phyloP scores from a whole-genome alignment of 2,329 filamentous ascomycete genomes.

The Talaromyces sp. region DNA sequence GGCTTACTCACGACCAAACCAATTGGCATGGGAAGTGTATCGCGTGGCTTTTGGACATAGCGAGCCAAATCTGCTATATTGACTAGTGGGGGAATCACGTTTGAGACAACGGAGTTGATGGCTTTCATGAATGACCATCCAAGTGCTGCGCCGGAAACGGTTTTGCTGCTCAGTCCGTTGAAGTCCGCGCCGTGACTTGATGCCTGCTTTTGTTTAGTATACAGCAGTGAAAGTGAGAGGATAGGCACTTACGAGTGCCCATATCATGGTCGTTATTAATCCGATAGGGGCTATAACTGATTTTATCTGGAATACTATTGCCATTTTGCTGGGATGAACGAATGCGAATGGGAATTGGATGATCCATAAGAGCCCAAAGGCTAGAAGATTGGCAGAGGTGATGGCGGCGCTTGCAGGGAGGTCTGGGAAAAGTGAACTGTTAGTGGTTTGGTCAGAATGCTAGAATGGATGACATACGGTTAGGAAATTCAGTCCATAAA shows the following conservation, averaged over 20 bases:
- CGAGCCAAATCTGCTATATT: slow-evolving; percentile 8
- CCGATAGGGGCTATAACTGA: slow-evolving; percentile 9
- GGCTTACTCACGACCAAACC: slow-evolving; percentile 10
- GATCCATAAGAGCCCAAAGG: slow-evolving; percentile 8
- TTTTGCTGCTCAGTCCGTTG: slow-evolving; percentile 1
- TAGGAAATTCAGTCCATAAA: slow-evolving; percentile 7
- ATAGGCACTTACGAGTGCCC: slow-evolving; percentile 4
- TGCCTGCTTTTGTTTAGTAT: neutral
- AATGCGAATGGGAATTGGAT: slow-evolving; percentile 13
- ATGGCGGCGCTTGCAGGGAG: slow-evolving; percentile 8
- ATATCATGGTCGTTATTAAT: slow-evolving; percentile 8
- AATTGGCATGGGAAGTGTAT: slow-evolving; percentile 10
- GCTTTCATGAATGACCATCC: slow-evolving; percentile 12
- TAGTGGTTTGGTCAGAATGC: neutral
- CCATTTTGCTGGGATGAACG: slow-evolving; percentile 12
- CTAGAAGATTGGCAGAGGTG: slow-evolving; percentile 4
- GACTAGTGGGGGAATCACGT: slow-evolving; percentile 3
- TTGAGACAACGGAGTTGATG: slow-evolving; percentile 11
- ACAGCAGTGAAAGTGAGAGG: neutral
- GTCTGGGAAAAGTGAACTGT: neutral
- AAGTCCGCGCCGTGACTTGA: slow-evolving; percentile 13
- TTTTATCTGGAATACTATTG: slow-evolving; percentile 6
- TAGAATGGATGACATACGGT: neutral
- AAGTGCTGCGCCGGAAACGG: neutral
- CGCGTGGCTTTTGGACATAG: slow-evolving; percentile 4